phyloP scores from a whole-genome alignment of 2,329 filamentous ascomycete genomes.

The Botryotinia convoluta region DNA sequence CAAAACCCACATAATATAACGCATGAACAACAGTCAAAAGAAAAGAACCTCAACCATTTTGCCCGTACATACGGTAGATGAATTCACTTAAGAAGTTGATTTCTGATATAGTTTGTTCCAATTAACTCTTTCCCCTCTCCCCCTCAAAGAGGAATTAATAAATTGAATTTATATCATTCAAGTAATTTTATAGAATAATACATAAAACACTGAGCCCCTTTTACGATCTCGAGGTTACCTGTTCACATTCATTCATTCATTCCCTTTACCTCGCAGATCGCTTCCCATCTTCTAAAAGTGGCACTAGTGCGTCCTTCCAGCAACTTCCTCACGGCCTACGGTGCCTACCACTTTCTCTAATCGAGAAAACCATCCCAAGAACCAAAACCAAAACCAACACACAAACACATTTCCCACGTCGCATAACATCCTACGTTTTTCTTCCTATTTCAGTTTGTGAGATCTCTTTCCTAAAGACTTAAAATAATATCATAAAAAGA shows the following conservation, averaged over 20 bases:
- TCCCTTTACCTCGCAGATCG: conserved; percentile 13
- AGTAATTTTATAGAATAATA: neutral
- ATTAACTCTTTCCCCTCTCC: neutral
- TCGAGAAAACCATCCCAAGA: conserved; percentile 16
- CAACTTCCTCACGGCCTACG: conserved; percentile 15
- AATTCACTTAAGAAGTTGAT: neutral
- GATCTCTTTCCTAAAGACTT: neutral
- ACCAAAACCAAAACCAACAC: conserved; percentile 9
- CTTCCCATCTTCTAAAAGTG: conserved; percentile 21
- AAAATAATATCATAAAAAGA: neutral
- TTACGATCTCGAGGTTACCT: neutral
- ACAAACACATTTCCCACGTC: conserved; percentile 8
- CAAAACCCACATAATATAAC: conserved; percentile 4
- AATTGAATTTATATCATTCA: neutral
- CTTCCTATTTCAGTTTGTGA: conserved; percentile 13
- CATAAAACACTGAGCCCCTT: conserved; percentile 6
- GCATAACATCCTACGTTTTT: conserved; percentile 8
- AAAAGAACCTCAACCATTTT: neutral
- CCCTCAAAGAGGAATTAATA: neutral
- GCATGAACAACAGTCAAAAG: conserved; percentile 5
- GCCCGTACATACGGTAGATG: neutral
- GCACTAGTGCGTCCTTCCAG: conserved; percentile 20
- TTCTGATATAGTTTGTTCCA: neutral
- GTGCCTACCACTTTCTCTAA: conserved; percentile 7
- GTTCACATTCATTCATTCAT: neutral